phyloP scores from a whole-genome alignment of 2,329 filamentous ascomycete species.

The Fusarium sarcochroum region DNA sequence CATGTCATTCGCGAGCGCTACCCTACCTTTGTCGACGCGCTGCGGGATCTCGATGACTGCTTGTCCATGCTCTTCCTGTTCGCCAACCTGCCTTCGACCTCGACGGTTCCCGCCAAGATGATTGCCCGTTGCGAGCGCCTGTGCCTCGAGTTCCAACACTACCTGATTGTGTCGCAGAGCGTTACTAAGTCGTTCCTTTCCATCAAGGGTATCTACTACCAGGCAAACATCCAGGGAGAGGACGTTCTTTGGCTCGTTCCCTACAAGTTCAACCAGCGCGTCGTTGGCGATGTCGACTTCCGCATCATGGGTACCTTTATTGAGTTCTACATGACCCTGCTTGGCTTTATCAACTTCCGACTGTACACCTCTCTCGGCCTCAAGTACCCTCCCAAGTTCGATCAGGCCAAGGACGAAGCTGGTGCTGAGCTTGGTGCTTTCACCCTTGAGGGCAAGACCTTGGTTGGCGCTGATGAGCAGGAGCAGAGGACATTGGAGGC shows the following conservation, averaged over 20 bases:
- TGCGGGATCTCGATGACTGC: conserved; percentile 96
- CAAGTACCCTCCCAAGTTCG: conserved; percentile 96
- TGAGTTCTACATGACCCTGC: conserved; percentile 97
- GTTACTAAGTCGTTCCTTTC: conserved; percentile 96
- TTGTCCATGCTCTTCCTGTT: conserved; percentile 98
- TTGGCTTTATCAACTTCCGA: conserved; percentile 96
- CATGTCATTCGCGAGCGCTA: conserved; percentile 99
- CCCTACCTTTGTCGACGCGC: conserved; percentile 93
- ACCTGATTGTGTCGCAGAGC: conserved; percentile 91
- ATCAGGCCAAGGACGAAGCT: conserved; percentile 86
- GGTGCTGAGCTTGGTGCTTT: conserved; percentile 93
- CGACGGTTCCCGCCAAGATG: conserved; percentile 92
- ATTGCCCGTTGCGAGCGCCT: conserved; percentile 94
- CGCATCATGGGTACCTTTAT: conserved; percentile 99
- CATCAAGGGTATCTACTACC: conserved; percentile 99
- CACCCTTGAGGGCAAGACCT: conserved; percentile 82
- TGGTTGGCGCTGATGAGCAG: conserved; percentile 63
- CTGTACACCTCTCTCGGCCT: conserved; percentile 92
- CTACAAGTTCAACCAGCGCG: conserved; percentile 96
- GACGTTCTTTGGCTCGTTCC: conserved; percentile 97
- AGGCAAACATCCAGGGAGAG: conserved; percentile 96
- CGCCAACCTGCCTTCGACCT: conserved; percentile 92
- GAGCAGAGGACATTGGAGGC: conserved; percentile 67
- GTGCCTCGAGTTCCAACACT: conserved; percentile 97
- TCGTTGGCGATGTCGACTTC: conserved; percentile 96